phyloP scores from a whole-genome alignment of 1,284 basidiomycete genomes.

The Inonotus obliquus region DNA sequence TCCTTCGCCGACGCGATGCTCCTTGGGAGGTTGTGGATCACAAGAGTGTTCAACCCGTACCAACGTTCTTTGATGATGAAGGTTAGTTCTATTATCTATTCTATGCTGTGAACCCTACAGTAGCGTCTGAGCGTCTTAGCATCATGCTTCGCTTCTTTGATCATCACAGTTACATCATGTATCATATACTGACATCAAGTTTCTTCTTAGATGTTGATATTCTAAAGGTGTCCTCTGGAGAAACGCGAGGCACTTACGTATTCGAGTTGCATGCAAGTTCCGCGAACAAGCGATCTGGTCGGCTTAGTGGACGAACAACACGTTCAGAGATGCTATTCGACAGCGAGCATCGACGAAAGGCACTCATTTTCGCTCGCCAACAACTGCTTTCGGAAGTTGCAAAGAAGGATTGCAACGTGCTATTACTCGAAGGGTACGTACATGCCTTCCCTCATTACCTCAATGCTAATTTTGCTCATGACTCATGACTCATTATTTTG shows the following conservation, averaged over 20 bases:
- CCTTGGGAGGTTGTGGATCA: constrained; percentile 76
- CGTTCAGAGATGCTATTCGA: not conserved
- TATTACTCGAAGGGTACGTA: constrained; percentile 63
- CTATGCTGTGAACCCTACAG: not conserved
- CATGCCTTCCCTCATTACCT: constrained; percentile 3
- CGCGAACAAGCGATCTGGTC: not conserved
- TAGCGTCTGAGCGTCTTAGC: no score
- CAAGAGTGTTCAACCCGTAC: constrained; percentile 56
- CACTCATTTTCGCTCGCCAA: constrained; percentile 57
- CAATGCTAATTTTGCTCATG: constrained; percentile 2
- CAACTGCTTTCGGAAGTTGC: constrained; percentile 53
- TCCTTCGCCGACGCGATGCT: constrained; percentile 29
- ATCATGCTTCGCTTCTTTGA: constrained; percentile 10
- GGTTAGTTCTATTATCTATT: constrained; percentile 30
- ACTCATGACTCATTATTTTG: constrained; percentile 15
- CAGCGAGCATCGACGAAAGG: constrained; percentile 31
- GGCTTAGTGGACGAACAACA: not conserved
- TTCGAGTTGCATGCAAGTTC: constrained; percentile 43
- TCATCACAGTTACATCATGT: not conserved
- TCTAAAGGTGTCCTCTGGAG: constrained; percentile 41
- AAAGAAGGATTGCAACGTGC: constrained; percentile 55
- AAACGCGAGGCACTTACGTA: constrained; percentile 55
- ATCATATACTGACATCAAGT: constrained; percentile 12
- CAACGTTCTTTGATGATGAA: constrained; percentile 60
- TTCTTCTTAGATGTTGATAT: constrained; percentile 53